These are phyloP conservation scores for Fusarium sp. DNA, from an alignment of 2,329 filamentous ascomycete genomes.

Conservation along the genomic window DNA sequence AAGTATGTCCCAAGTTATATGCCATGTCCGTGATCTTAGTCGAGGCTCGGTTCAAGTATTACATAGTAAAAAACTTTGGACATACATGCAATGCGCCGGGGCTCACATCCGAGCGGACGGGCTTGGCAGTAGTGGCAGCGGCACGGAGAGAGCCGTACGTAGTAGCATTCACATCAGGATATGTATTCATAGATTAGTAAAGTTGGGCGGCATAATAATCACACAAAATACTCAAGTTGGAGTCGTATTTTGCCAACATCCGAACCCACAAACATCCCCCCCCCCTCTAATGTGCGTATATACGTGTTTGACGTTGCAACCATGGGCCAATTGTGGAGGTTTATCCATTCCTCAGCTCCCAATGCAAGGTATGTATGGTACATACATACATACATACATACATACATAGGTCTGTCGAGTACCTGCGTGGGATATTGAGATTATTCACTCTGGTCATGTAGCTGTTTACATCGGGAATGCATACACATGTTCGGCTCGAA, in stretches of 20 bases:
- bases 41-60: background rate
- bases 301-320: slow-evolving; percentile 5
- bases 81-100: background rate
- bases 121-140: slow-evolving; percentile 19
- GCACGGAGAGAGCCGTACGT: slow-evolving; percentile 7
- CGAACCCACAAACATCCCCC: background rate
- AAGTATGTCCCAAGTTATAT: background rate
- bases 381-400: too few relatives aligned
- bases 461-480: background rate
- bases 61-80: background rate
- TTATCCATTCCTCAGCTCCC: slow-evolving; percentile 38
- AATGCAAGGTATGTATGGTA: slow-evolving; percentile 1
- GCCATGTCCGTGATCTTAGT: background rate
- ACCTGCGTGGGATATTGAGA: background rate
- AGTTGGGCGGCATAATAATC: too few relatives aligned
- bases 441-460: background rate
- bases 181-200: background rate
- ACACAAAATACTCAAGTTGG: too few relatives aligned
- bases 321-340: slow-evolving; percentile 11
- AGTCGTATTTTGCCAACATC: background rate
- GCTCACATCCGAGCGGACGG: slow-evolving; percentile 1
- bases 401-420: background rate
- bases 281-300: too few relatives aligned
- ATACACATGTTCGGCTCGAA: slow-evolving; percentile 12
- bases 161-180: background rate